phyloP scores from a whole-genome alignment of 805 yeast species.

The Schwanniomyces occidentalis region DNA sequence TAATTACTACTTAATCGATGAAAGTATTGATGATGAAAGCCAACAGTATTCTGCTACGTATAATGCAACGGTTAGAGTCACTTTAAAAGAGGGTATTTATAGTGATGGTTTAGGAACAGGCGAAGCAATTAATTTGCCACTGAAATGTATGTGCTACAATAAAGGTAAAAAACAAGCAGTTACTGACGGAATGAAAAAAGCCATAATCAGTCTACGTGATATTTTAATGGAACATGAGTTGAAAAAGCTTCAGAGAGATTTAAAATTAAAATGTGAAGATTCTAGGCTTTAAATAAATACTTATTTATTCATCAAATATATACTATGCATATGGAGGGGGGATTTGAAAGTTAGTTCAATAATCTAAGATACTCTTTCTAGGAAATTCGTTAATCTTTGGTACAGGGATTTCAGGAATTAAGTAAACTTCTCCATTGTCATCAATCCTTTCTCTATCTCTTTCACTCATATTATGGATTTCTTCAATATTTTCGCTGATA shows the following conservation, averaged over 20 bases:
- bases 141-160: conserved; percentile 32
- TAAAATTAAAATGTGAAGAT: no score
- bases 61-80: conserved; percentile 32
- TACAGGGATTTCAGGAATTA: conserved; percentile 71
- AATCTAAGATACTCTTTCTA: conserved; percentile 57
- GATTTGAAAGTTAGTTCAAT: conserved; percentile 29
- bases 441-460: conserved; percentile 86
- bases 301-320: no score
- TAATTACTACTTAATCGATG: conserved; percentile 16
- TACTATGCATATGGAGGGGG: no score
- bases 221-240: conserved; percentile 6
- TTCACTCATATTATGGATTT: conserved; percentile 80
- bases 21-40: conserved; percentile 22
- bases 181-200: conserved; percentile 45
- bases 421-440: conserved; percentile 82
- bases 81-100: conserved; percentile 45
- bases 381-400: conserved; percentile 70
- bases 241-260: conserved; percentile 1
- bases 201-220: conserved; percentile 37
- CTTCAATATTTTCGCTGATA: conserved; percentile 62
- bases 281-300: no score
- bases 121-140: conserved; percentile 29
- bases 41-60: conserved; percentile 22
- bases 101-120: conserved; percentile 43
- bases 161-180: conserved; percentile 50